phyloP scores from a whole-genome alignment of 306 rosid genomes.

The Trifolium dubium region DNA sequence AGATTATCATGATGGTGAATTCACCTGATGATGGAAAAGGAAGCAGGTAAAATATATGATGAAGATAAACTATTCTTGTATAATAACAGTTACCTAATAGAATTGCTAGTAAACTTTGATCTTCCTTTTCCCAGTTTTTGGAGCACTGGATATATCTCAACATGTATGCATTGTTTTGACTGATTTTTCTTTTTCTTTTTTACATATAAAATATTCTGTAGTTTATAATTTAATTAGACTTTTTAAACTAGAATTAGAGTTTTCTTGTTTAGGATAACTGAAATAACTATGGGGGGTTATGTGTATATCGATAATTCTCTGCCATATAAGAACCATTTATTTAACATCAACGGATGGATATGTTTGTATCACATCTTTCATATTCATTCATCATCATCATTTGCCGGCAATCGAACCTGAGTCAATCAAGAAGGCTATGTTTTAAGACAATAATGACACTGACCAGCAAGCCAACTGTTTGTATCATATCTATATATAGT shows the following conservation, averaged over 20 bases:
- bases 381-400: no score
- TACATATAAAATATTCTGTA: slow-evolving; percentile 18
- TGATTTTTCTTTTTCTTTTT: neutral
- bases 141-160: slow-evolving; percentile 51
- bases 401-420: no score
- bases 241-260: slow-evolving; percentile 36
- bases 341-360: neutral
- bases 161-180: slow-evolving; percentile 45
- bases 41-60: slow-evolving; percentile 58
- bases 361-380: neutral
- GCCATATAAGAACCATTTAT: neutral
- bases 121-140: slow-evolving; percentile 50
- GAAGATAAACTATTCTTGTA: slow-evolving; percentile 58
- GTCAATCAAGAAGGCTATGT: no score
- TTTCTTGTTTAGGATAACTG: slow-evolving; percentile 42
- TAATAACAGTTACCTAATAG: slow-evolving; percentile 53
- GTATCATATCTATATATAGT: neutral
- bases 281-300: slow-evolving; percentile 39
- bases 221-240: slow-evolving; percentile 18
- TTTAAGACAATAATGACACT: no score
- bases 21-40: slow-evolving; percentile 63
- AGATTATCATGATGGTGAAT: slow-evolving; percentile 71
- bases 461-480: neutral
- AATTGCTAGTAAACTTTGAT: slow-evolving; percentile 45
- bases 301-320: slow-evolving; percentile 40